Evolutionary conservation across 192 early-diverging fungal genomes (phyloP).

Genomic region (Coemansia sp.): DNA sequence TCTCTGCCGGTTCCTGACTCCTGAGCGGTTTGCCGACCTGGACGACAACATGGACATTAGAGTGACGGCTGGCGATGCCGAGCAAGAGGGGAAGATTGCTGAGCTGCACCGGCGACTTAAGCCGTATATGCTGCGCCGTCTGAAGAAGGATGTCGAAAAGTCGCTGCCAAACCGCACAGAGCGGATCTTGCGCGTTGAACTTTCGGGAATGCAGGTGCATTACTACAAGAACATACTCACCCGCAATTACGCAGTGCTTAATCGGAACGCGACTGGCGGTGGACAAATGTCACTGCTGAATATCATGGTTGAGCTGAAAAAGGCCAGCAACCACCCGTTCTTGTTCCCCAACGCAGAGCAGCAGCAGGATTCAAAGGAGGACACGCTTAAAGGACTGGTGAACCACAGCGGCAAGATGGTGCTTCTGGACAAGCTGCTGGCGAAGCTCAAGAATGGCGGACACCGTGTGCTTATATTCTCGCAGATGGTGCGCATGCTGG

Average conservation of each 20-base stretch:
- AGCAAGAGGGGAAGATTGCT: slow-evolving; percentile 80
- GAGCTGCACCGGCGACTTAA: slow-evolving; percentile 81
- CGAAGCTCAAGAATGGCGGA: slow-evolving; percentile 83
- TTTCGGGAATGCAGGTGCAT: slow-evolving; percentile 84
- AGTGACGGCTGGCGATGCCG: slow-evolving; percentile 60
- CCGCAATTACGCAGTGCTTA: slow-evolving; percentile 88
- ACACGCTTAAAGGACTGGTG: slow-evolving; percentile 79
- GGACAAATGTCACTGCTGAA: slow-evolving; percentile 83
- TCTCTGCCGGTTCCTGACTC: slow-evolving; percentile 91
- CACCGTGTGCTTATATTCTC: slow-evolving; percentile 98
- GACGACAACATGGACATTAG: slow-evolving; percentile 77
- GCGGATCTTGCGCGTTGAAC: slow-evolving; percentile 90
- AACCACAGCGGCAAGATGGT: slow-evolving; percentile 98
- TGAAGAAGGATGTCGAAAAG: slow-evolving; percentile 99
- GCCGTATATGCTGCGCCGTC: slow-evolving; percentile 88
- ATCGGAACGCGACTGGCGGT: slow-evolving; percentile 63
- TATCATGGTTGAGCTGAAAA: slow-evolving; percentile 95
- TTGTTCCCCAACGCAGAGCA: slow-evolving; percentile 80
- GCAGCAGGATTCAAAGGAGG: slow-evolving; percentile 60
- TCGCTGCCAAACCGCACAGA: slow-evolving; percentile 95
- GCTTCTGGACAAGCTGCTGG: slow-evolving; percentile 91
- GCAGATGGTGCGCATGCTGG: slow-evolving; percentile 96
- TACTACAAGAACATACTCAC: slow-evolving; percentile 96
- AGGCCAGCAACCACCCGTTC: slow-evolving; percentile 95
- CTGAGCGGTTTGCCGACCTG: slow-evolving; percentile 79